A percentile compares a stretch with the other conserved stretches of the same genome.
These are phyloP conservation scores for Rhizopus sp. DNA, from an alignment of 371 early-diverging fungal species.

Conservation along the genomic window DNA sequence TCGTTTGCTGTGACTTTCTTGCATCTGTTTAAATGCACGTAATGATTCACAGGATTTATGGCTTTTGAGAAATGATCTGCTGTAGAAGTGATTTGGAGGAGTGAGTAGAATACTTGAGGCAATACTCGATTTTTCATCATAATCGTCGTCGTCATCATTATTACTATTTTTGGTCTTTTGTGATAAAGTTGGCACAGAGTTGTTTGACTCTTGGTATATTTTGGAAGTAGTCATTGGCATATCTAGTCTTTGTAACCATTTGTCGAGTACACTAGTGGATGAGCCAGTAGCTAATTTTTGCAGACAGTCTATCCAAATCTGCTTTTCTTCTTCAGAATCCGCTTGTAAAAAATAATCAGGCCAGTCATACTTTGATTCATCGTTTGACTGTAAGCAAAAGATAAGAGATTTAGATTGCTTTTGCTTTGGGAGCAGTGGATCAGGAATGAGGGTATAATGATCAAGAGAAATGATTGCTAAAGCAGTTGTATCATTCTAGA, in stretches of 20 bases:
- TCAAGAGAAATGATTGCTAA: constrained; percentile 33
- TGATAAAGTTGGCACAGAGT: not conserved
- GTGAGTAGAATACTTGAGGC: not conserved
- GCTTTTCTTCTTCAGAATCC: constrained; percentile 22
- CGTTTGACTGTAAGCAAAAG: constrained; percentile 37
- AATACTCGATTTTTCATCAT: not conserved
- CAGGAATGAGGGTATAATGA: constrained; percentile 29
- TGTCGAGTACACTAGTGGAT: constrained; percentile 41
- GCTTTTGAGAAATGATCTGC: constrained; percentile 1
- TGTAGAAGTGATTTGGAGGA: not conserved
- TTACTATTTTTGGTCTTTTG: not conserved
- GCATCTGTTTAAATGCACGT: constrained; percentile 8
- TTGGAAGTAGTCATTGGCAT: constrained; percentile 12
- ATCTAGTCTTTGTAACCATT: constrained; percentile 44
- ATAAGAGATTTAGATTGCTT: constrained; percentile 20
- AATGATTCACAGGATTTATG: constrained; percentile 26
- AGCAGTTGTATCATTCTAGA: constrained; percentile 33
- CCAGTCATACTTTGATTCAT: constrained; percentile 27
- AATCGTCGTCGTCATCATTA: not conserved
- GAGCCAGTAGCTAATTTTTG: constrained; percentile 21
- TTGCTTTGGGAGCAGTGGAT: constrained; percentile 9
- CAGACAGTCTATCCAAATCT: constrained; percentile 30
- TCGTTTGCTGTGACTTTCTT: not conserved
- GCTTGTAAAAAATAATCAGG: constrained; percentile 43
- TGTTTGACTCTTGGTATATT: not conserved